These are phyloP conservation scores for Talaromyces sp. DNA, from an alignment of 2,329 filamentous ascomycete species.

Conservation along the genomic window DNA sequence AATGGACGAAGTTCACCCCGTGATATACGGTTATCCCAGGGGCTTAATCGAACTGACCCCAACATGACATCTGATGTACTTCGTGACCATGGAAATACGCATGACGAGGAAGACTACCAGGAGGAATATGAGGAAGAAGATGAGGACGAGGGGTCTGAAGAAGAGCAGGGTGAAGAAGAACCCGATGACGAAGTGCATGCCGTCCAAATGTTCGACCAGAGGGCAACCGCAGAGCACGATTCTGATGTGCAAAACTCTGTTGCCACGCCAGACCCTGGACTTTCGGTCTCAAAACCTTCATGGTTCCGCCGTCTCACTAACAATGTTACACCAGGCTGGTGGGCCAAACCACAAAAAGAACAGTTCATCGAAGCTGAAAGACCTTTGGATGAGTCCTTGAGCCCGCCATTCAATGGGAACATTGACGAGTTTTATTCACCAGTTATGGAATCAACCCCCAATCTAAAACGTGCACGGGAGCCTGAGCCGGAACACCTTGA, in stretches of 20 bases:
- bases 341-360: constrained; percentile 7
- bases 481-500: constrained; percentile 1
- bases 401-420: constrained; percentile 5
- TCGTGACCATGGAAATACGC: not conserved
- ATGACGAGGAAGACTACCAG: not conserved
- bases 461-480: constrained; percentile 8
- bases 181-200: constrained; percentile 15
- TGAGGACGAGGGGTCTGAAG: constrained; percentile 12
- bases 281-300: constrained; percentile 21
- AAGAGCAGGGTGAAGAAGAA: constrained; percentile 4
- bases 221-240: not conserved
- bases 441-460: constrained; percentile 3
- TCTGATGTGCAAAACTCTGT: not conserved
- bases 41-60: not conserved
- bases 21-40: not conserved
- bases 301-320: constrained; percentile 29
- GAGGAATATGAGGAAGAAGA: not conserved
- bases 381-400: constrained; percentile 8
- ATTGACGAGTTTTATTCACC: not conserved
- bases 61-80: not conserved
- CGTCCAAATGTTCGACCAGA: not conserved
- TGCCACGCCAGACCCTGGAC: not conserved
- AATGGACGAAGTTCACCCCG: not conserved
- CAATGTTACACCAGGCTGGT: constrained; percentile 12
- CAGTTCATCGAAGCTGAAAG: not conserved